Percentiles rank a stretch among this genome's conserved stretches.
These are phyloP conservation scores for Hydnum rufescens DNA, from an alignment of 768 basidiomycete genomes.

Conservation along the genomic window DNA sequence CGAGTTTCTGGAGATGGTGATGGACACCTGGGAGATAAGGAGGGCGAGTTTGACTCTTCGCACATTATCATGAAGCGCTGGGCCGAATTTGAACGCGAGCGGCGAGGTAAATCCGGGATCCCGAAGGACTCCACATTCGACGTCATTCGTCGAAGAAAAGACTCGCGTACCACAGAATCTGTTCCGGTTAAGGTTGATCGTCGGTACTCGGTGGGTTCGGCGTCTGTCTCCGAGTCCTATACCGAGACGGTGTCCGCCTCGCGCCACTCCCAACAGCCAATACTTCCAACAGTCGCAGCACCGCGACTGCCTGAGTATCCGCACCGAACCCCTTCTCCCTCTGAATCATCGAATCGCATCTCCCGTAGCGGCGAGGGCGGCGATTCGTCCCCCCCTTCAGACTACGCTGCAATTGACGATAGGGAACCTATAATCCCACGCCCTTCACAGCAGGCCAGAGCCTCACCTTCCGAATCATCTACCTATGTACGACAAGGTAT, in stretches of 20 bases:
- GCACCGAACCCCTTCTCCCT: background rate
- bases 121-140: constrained; percentile 66
- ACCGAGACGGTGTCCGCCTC: constrained; percentile 6
- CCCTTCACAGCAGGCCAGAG: background rate
- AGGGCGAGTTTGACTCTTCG: constrained; percentile 90
- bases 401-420: too few species aligned
- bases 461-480: background rate
- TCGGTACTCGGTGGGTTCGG: constrained; percentile 62
- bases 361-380: background rate
- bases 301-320: background rate
- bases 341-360: constrained; percentile 1
- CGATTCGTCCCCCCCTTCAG: background rate
- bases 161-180: constrained; percentile 14
- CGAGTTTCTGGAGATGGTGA: constrained; percentile 54
- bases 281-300: background rate
- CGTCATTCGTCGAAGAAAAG: constrained; percentile 18
- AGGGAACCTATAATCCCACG: background rate
- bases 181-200: constrained; percentile 15
- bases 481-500: background rate
- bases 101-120: constrained; percentile 78
- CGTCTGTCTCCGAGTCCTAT: constrained; percentile 48
- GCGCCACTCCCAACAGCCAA: constrained; percentile 3
- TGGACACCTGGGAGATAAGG: constrained; percentile 70
- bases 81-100: constrained; percentile 93
- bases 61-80: constrained; percentile 98